Percentiles rank a stretch among this genome's conserved stretches.
phyloP scores from a whole-genome alignment of 805 yeast species.

The Debaryomyces castellii region DNA sequence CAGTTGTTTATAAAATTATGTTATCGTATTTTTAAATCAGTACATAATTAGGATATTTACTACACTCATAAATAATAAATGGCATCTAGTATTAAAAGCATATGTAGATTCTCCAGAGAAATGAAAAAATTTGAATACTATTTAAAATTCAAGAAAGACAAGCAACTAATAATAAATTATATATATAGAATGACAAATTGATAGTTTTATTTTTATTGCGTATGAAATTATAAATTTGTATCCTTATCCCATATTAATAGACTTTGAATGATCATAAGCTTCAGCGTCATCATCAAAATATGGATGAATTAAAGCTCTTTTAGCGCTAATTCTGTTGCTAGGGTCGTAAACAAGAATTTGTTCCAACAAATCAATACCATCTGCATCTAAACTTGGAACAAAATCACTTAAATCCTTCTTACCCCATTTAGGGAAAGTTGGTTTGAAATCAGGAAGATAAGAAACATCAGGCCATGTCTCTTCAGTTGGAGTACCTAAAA shows the following conservation, averaged over 20 bases:
- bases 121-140: background rate
- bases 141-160: background rate
- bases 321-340: slow-evolving; percentile 88
- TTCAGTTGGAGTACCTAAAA: slow-evolving; percentile 92
- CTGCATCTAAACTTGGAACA: slow-evolving; percentile 76
- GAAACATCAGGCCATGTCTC: slow-evolving; percentile 94
- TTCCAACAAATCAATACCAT: slow-evolving; percentile 81
- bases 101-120: background rate
- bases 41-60: background rate
- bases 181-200: background rate
- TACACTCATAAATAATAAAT: background rate
- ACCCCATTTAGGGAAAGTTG: slow-evolving; percentile 89
- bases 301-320: slow-evolving; percentile 86
- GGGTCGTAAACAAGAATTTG: slow-evolving; percentile 89
- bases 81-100: background rate
- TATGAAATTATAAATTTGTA: background rate
- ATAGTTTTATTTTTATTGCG: background rate
- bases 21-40: background rate
- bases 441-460: slow-evolving; percentile 87
- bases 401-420: slow-evolving; percentile 67
- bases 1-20: background rate
- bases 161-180: background rate
- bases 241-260: slow-evolving; percentile 38
- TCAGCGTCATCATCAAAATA: slow-evolving; percentile 65
- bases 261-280: slow-evolving; percentile 31